Evolutionary conservation across 2,329 filamentous ascomycete genomes (phyloP).

Genomic region (Penicillium sp.): DNA sequence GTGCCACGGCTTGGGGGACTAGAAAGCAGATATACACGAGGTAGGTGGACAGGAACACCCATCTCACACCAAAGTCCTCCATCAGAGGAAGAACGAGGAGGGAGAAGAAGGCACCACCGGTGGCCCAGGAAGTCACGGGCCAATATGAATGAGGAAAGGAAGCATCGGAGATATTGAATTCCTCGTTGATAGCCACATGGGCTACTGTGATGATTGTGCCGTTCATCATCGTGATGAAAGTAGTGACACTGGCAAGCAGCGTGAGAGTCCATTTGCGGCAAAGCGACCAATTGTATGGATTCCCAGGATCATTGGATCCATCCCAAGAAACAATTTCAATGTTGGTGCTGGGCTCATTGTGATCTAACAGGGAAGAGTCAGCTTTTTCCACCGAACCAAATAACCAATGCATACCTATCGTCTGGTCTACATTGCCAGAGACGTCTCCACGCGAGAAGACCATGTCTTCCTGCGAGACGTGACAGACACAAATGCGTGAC

Average conservation of each 20-base stretch:
- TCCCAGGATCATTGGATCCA: conserved; percentile 29
- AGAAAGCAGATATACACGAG: conserved; percentile 39
- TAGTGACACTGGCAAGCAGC: conserved; percentile 25
- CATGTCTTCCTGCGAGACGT: conserved; percentile 8
- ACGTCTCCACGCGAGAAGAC: conserved; percentile 22
- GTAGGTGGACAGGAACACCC: conserved; percentile 38
- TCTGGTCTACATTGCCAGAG: conserved; percentile 16
- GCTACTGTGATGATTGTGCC: conserved; percentile 38
- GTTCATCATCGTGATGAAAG: conserved; percentile 33
- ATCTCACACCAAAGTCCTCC: conserved; percentile 40
- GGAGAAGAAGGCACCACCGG: conserved; percentile 27
- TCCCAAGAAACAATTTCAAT: conserved; percentile 27
- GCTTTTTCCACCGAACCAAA: background rate
- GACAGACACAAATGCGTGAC: too few relatives aligned
- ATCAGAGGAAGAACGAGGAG: conserved; percentile 31
- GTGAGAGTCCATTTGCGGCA: conserved; percentile 35
- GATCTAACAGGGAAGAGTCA: conserved; percentile 10
- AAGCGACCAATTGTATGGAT: conserved; percentile 38
- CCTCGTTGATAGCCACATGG: conserved; percentile 33
- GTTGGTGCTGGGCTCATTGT: conserved; percentile 11
- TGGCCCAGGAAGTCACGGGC: conserved; percentile 31
- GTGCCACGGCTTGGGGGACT: conserved; percentile 41
- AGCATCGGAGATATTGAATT: conserved; percentile 27
- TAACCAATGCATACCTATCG: conserved; percentile 11
- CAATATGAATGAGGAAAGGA: conserved; percentile 31